These are phyloP conservation scores for Trichoderma breve DNA, from an alignment of 2,329 filamentous ascomycete genomes.

Conservation along the genomic window DNA sequence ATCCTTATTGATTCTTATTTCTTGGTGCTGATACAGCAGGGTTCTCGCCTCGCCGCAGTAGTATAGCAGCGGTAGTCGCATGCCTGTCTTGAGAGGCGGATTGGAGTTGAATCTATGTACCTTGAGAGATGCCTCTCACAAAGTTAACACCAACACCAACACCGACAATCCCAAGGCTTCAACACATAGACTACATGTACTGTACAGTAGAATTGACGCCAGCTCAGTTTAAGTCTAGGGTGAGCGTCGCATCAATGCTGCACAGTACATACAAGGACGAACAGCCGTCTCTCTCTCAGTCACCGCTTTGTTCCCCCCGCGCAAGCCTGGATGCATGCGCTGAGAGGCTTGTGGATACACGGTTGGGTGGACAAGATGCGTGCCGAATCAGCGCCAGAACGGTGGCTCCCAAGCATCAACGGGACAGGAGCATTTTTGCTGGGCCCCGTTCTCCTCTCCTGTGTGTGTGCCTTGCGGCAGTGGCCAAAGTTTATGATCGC, in stretches of 20 bases:
- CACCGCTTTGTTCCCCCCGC: conserved; percentile 12
- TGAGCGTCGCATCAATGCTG: neutral
- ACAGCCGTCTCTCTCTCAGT: neutral
- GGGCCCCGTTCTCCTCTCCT: conserved; percentile 13
- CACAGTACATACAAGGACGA: conserved; percentile 9
- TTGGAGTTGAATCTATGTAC: neutral
- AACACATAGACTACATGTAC: neutral
- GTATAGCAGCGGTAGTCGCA: neutral
- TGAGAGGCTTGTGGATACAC: conserved; percentile 13
- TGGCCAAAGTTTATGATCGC: conserved; percentile 20
- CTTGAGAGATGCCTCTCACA: neutral
- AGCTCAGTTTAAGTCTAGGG: neutral
- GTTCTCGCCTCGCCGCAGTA: neutral
- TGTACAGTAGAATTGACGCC: neutral
- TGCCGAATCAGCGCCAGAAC: conserved; percentile 17
- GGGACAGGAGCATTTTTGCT: neutral
- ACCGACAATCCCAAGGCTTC: neutral
- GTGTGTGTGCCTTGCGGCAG: conserved; percentile 21
- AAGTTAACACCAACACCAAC: neutral
- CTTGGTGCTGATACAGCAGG: neutral
- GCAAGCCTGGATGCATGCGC: conserved; percentile 15
- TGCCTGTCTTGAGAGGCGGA: neutral
- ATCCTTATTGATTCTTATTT: neutral
- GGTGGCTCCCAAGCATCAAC: neutral
- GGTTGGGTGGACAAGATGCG: neutral